Base-by-base conservation (phyloP, 805 yeast species). In the Debaryomyces maramus region DNA sequence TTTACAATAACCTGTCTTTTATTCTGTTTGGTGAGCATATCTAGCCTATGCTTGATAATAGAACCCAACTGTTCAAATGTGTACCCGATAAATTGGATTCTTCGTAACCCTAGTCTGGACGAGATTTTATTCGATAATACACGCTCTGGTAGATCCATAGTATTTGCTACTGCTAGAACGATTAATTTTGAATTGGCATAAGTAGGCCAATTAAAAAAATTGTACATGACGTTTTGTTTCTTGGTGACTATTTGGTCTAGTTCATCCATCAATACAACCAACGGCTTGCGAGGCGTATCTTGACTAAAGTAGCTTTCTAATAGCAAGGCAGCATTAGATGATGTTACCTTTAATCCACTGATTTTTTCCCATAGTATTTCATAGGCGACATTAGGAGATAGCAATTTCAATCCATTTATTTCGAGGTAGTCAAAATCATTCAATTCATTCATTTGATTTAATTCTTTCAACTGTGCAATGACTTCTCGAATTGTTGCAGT, bases 151-250 rank as follows among this genome's bases (percentile, higher is more conserved):
- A 93, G 67, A 65, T 93, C 98, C 97, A 93, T 89, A 0, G 97
- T 90, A 60, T 93, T 93, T 3, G 98, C 97, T 21, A 93, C 89
- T 0, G 98, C 97, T 30, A 93, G 73, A 2, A 93, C 95, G 36
- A 93, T 79, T 36, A 93, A 68, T 52, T 83, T 83, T 4, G 98
- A 89, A 48, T 80, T 70, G 9, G 77, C 68, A 53, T 87, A 81
- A 0, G 96, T 81, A 4, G 99, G 97, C 99, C 99, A 93, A 63
- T 93, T 93, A 73, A 93, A 89, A 56, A 93, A 88, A 60, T 93
- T 93, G 67, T 93, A 93, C 84, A 91, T 83, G 24, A 91, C 90
- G 32, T 81, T 79, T 57, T 88, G 96, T 42, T 81, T 82, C 39
- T 78, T 81, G 1, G 90, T 83, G 8, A 89, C 90, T 37, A 93